Conservation (phyloP, 345 rosid genomes). For the Clarkia xantiana region DNA sequence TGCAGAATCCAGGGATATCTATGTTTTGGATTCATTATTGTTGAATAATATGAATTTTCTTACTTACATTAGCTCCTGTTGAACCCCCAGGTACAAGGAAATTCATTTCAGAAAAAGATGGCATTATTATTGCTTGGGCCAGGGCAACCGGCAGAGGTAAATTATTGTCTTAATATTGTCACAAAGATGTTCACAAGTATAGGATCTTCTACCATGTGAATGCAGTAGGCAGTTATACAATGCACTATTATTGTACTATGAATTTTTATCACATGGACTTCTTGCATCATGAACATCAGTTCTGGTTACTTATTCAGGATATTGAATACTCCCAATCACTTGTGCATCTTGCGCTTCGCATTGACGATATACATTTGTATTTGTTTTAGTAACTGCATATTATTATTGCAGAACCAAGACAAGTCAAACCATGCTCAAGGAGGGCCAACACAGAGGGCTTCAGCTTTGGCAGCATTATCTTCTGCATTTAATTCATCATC, state of each 20-base stretch:
- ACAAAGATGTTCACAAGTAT: not conserved
- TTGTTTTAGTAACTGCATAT: too few relatives aligned
- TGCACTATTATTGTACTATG: too few relatives aligned
- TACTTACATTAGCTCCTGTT: conserved; percentile 7
- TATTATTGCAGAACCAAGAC: conserved; percentile 26
- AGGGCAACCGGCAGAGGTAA: conserved; percentile 63
- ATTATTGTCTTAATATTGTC: conserved; percentile 2
- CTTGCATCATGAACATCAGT: too few relatives aligned
- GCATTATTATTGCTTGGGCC: conserved; percentile 60
- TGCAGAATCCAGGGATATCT: not conserved
- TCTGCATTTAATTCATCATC: conserved; percentile 80
- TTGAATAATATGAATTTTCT: not conserved
- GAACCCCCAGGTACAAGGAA: conserved; percentile 61
- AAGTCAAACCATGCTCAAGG: conserved; percentile 66
- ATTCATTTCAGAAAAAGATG: conserved; percentile 88
- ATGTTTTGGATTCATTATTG: not conserved
- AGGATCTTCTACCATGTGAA: not conserved
- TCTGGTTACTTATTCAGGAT: too few relatives aligned
- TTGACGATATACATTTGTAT: too few relatives aligned
- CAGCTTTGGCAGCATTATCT: conserved; percentile 89
- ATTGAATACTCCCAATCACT: too few relatives aligned
- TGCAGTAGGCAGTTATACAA: too few relatives aligned
- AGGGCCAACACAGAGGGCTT: conserved; percentile 94
- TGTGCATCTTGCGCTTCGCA: too few relatives aligned
- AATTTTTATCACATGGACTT: too few relatives aligned